Evolutionary conservation across 129 eudicot genomes (phyloP), one percentile per base, ranked within the genome.

Genomic region (Kitagawia praeruptora): DNA sequence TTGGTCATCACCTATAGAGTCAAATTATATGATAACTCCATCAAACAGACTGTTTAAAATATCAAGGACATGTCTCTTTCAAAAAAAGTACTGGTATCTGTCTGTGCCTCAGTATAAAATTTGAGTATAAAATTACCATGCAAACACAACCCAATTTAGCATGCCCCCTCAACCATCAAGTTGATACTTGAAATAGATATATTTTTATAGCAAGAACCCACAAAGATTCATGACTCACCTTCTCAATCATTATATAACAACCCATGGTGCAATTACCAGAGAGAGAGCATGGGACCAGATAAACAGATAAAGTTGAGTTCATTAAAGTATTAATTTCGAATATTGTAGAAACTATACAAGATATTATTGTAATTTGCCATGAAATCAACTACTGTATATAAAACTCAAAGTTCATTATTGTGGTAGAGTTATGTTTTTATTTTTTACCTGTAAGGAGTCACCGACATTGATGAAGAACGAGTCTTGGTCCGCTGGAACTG

Each of bases 381-480:
- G 31, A n/a, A 10, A 58, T 58, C 27, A 58, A 23, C 66, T 58
- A n/a, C n/a, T n/a, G n/a, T n/a, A n/a, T 58, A 58, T 8, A 58
- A 8, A 58, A 58, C 66, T n/a, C 31, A 23, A 58, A 7, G 27
- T 58, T 58, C 4, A n/a, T n/a, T n/a, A 58, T 58, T 2, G 31
- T 58, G 31, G 31, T 58, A 5, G 66, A 31, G 31, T 58, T 9
- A 7, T 40, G 21, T 8, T 77, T 13, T 0, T 38, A 67, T 23
- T 58, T 58, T 8, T 61, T 80, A 88, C 92, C 92, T 89, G 92
- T 48, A 89, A 80, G 12, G 90, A 89, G 81, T 89, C 92, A 76
- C 92, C 92, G 78, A 89, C 90, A 45, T 81, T 86, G 83, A 89
- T 76, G 81, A 89, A 89, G 78, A 89, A 89, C 1, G 89, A 89